Evolutionary conservation across 768 basidiomycete genomes (phyloP).

Genomic region (Leccinum longicurvipes): DNA sequence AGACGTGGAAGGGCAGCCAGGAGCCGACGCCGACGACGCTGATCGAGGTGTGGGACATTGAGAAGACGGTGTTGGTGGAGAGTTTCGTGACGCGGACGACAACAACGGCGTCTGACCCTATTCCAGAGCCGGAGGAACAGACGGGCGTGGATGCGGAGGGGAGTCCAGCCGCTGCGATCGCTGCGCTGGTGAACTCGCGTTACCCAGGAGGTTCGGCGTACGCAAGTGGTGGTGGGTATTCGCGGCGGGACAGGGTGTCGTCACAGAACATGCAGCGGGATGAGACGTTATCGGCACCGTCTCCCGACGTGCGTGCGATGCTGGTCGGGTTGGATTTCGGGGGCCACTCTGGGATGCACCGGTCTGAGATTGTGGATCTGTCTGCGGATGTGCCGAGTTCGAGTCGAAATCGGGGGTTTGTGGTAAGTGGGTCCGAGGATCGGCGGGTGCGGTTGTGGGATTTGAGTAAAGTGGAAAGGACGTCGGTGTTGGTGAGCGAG

Average conservation of each 20-base stretch:
- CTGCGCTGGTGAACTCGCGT: slow-evolving; percentile 71
- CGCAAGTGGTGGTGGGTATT: slow-evolving; percentile 6
- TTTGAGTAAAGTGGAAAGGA: slow-evolving; percentile 65
- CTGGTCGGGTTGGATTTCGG: slow-evolving; percentile 77
- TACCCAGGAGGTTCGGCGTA: slow-evolving; percentile 40
- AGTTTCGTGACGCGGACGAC: slow-evolving; percentile 62
- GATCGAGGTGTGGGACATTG: slow-evolving; percentile 92
- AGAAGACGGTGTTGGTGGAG: slow-evolving; percentile 76
- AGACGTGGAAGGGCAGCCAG: slow-evolving; percentile 40
- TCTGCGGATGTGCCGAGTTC: slow-evolving; percentile 37
- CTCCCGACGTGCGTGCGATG: slow-evolving; percentile 67
- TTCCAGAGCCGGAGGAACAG: slow-evolving; percentile 52
- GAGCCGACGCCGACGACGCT: slow-evolving; percentile 47
- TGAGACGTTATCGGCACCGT: slow-evolving; percentile 43
- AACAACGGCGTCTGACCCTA: slow-evolving; percentile 41
- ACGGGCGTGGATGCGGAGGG: slow-evolving; percentile 54
- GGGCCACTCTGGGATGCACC: slow-evolving; percentile 54
- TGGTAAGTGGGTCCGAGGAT: slow-evolving; percentile 90
- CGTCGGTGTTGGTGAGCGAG: slow-evolving; percentile 73
- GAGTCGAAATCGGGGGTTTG: slow-evolving; percentile 59
- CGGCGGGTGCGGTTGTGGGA: slow-evolving; percentile 88
- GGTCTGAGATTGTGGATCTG: slow-evolving; percentile 48
- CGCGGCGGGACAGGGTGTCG: slow-evolving; percentile 28
- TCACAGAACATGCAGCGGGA: slow-evolving; percentile 35
- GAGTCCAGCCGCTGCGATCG: slow-evolving; percentile 71